Percentiles rank a stretch among this genome's conserved stretches.
These are phyloP conservation scores for Xylariales sp. DNA, from an alignment of 2,329 filamentous ascomycete genomes.

Conservation along the genomic window DNA sequence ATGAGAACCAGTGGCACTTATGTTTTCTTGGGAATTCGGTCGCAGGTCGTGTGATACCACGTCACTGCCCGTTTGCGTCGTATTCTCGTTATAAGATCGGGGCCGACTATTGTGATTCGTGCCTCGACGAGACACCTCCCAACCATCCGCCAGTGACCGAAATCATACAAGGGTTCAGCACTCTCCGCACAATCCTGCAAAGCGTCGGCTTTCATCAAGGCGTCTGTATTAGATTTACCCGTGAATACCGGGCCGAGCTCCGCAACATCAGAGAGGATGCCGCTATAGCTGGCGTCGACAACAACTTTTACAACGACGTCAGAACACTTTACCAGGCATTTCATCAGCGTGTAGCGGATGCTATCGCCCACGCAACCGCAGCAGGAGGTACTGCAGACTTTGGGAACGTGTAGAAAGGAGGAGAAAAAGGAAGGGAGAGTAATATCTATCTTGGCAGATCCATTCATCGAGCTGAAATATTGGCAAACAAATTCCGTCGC, in stretches of 20 bases:
- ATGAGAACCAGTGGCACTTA: constrained; percentile 9
- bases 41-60: neutral
- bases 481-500: too few relatives aligned
- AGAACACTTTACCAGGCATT: constrained; percentile 8
- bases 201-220: neutral
- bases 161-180: constrained; percentile 13
- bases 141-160: constrained; percentile 17
- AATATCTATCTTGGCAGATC: neutral
- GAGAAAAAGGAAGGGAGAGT: neutral
- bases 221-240: neutral
- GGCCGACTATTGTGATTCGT: constrained; percentile 18
- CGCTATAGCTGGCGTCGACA: constrained; percentile 9
- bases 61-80: constrained; percentile 12
- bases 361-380: neutral
- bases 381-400: too few relatives aligned
- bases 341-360: neutral
- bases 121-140: constrained; percentile 23
- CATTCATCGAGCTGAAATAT: too few relatives aligned
- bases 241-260: constrained; percentile 8
- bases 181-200: constrained; percentile 7
- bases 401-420: too few relatives aligned
- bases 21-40: neutral
- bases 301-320: constrained; percentile 30
- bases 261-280: constrained; percentile 11
- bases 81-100: constrained; percentile 16